phyloP scores from a whole-genome alignment of 305 asterid genomes.

The Fraxinus latifolia region DNA sequence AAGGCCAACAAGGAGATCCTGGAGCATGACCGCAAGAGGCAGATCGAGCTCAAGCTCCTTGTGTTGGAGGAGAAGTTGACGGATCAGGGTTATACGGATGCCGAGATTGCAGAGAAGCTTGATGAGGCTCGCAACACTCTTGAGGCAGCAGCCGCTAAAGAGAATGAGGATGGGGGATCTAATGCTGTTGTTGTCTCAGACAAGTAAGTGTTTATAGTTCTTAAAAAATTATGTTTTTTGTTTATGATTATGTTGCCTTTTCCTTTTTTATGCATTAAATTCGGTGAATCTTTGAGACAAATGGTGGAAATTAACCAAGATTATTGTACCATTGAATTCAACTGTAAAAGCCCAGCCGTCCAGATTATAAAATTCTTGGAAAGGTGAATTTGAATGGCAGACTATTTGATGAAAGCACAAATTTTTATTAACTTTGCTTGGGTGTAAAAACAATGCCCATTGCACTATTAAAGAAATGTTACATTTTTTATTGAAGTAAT shows the following conservation, averaged over 20 bases:
- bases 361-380: not conserved
- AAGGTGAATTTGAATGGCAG: not conserved
- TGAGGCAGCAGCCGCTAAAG: constrained; percentile 40
- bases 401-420: not conserved
- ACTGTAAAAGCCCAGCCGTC: not conserved
- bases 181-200: constrained; percentile 18
- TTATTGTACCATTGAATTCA: not conserved
- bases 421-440: not conserved
- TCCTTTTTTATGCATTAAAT: not conserved
- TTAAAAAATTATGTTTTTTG: not conserved
- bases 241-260: not conserved
- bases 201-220: constrained; percentile 27
- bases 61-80: constrained; percentile 65
- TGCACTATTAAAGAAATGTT: not conserved
- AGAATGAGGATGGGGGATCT: constrained; percentile 38
- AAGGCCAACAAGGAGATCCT: constrained; percentile 68
- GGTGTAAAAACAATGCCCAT: not conserved
- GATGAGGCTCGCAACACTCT: constrained; percentile 59
- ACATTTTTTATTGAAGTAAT: not conserved
- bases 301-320: not conserved
- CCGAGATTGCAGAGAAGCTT: constrained; percentile 70
- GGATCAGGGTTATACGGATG: constrained; percentile 76
- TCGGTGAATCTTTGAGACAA: not conserved
- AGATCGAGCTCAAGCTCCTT: constrained; percentile 70
- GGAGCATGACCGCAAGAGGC: constrained; percentile 90